Evolutionary conservation across 345 rosid species (phyloP), one percentile per base, ranked within the genome.

Genomic region (Citrus unshiu): DNA sequence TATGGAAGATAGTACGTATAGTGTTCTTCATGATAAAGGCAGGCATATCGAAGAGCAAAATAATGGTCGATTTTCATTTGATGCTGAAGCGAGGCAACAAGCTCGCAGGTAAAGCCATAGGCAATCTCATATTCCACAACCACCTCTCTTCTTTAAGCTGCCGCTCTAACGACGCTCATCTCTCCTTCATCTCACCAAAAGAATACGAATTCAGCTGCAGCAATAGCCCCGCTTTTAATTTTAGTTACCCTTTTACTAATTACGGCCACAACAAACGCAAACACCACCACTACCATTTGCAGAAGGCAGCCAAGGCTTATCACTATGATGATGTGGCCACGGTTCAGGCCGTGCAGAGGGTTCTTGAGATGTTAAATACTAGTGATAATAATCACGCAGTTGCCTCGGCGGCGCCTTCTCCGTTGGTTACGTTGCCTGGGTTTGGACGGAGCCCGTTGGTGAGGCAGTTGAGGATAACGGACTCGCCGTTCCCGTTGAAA

Each of bases 181-280:
- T 90, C 29, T 87, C 93, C 37, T 91, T 90, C 87, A 34, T 91
- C 6, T 89, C 92, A 34, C 93, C 95, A 0, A 79, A 86, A 1
- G 98, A 93, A 59, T 93, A 93, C 77, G 99, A 95, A 85, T 95
- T 95, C 84, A 92, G 98, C 88, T 95, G 99, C 88, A 95, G 98
- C 87, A 93, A 93, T 86, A 93, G 89, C 85, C 99, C 98, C 0
- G 83, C 89, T 40, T 70, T 81, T 68, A 54, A 16, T 40, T 68
- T 81, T 68, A 54, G 21, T 54, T 46, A 72, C 81, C 73, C 85
- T 82, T 87, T 68, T 65, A 66, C 5, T 46, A 46, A 13, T 46
- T 46, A 46, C 51, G 1, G 18, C 34, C 19, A 71, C 74, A 77
- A 70, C 85, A 84, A 85, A 56, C 89, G 86, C 79, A 79, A 82